These are phyloP conservation scores for Penicillium macrosclerotiorum DNA, from an alignment of 495 filamentous ascomycete genomes.

Conservation along the genomic window DNA sequence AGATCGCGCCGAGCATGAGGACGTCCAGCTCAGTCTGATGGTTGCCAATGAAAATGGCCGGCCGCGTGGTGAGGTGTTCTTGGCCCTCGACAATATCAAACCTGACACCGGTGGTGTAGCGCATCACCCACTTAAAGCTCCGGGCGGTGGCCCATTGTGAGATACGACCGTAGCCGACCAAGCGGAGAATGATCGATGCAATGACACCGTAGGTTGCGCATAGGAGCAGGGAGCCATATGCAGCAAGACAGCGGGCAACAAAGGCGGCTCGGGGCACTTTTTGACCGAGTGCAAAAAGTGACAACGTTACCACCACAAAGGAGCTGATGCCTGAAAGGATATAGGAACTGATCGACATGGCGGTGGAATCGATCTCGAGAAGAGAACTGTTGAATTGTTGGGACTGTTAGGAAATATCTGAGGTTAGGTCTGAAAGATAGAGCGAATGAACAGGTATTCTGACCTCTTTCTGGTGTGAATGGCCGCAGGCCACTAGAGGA, in stretches of 20 bases:
- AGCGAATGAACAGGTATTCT: not conserved
- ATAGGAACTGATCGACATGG: conserved; percentile 45
- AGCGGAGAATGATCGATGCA: conserved; percentile 67
- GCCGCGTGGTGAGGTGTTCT: conserved; percentile 64
- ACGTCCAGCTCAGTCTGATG: conserved; percentile 96
- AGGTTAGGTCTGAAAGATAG: not conserved
- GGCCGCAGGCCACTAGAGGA: conserved; percentile 5
- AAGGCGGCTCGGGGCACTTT: conserved; percentile 61
- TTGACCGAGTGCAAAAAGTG: conserved; percentile 56
- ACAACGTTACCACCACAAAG: conserved; percentile 53
- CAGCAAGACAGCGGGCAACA: conserved; percentile 67
- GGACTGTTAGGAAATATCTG: too few relatives aligned
- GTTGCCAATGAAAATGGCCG: conserved; percentile 88
- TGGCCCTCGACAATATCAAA: conserved; percentile 73
- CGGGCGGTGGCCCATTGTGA: conserved; percentile 84
- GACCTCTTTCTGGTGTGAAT: conserved; percentile 6
- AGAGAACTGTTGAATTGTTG: conserved; percentile 5
- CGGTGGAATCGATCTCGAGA: conserved; percentile 9
- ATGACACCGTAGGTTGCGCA: conserved; percentile 77
- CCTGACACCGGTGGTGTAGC: conserved; percentile 67
- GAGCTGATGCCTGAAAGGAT: conserved; percentile 52
- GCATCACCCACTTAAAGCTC: conserved; percentile 80
- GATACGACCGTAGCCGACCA: conserved; percentile 67
- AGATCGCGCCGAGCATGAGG: conserved; percentile 79
- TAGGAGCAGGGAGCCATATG: conserved; percentile 61